Evolutionary conservation across 169 alveolate species (phyloP).

Genomic region (Plasmodium berghei): DNA sequence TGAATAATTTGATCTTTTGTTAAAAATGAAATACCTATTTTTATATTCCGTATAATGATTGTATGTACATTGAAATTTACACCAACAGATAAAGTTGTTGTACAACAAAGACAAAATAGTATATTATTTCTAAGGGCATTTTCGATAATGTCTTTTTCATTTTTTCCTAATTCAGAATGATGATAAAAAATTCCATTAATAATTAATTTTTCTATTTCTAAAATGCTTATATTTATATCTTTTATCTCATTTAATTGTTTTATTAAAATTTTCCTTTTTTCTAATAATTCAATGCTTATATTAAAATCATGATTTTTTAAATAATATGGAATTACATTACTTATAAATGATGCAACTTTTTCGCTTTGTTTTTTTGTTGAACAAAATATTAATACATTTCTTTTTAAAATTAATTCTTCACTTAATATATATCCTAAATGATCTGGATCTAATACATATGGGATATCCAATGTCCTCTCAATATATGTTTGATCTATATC

Average conservation of each 20-base stretch:
- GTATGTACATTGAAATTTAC: constrained; percentile 63
- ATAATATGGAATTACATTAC: constrained; percentile 29
- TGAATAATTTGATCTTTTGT: constrained; percentile 53
- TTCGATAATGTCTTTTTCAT: constrained; percentile 52
- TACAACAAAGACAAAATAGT: constrained; percentile 67
- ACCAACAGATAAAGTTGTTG: constrained; percentile 73
- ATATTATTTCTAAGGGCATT: constrained; percentile 35
- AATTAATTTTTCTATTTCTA: constrained; percentile 42
- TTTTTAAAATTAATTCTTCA: constrained; percentile 57
- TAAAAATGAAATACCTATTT: constrained; percentile 18
- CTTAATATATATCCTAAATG: constrained; percentile 44
- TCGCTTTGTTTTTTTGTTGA: constrained; percentile 53
- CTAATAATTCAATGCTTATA: constrained; percentile 7
- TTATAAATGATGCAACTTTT: constrained; percentile 34
- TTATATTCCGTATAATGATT: constrained; percentile 31
- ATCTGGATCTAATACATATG: constrained; percentile 30
- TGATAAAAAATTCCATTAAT: constrained; percentile 65
- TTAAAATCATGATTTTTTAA: constrained; percentile 28
- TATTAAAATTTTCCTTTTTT: constrained; percentile 24
- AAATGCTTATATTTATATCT: neutral
- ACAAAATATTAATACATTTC: constrained; percentile 69
- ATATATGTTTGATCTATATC: constrained; percentile 26
- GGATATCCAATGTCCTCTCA: constrained; percentile 29
- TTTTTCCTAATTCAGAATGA: constrained; percentile 39
- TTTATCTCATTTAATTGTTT: constrained; percentile 21